phyloP scores from a whole-genome alignment of 768 basidiomycete species.

The Suillus luteus region DNA sequence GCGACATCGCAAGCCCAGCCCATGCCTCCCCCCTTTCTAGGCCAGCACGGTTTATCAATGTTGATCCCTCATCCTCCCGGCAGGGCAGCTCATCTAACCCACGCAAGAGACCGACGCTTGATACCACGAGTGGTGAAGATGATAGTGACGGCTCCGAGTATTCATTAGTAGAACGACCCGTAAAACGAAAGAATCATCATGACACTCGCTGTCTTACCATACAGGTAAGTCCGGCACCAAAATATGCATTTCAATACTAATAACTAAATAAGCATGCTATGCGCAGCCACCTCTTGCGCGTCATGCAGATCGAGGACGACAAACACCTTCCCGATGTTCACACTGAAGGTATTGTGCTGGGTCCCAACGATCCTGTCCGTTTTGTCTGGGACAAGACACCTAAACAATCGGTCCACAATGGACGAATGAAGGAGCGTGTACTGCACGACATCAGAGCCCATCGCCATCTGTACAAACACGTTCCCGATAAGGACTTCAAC shows the following conservation, averaged over 20 bases:
- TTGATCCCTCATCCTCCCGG: conserved; percentile 16
- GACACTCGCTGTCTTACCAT: conserved; percentile 68
- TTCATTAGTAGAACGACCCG: conserved; percentile 33
- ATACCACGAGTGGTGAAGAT: conserved; percentile 41
- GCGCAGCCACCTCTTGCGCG: conserved; percentile 60
- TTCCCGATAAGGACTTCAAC: conserved; percentile 64
- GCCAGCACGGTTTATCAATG: conserved; percentile 24
- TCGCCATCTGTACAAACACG: conserved; percentile 59
- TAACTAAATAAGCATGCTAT: conserved; percentile 58
- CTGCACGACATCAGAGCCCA: conserved; percentile 60
- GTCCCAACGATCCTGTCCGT: conserved; percentile 56
- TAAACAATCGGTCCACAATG: conserved; percentile 74
- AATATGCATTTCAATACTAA: not conserved
- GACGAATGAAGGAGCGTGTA: conserved; percentile 66
- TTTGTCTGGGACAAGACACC: conserved; percentile 82
- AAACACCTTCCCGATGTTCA: conserved; percentile 64
- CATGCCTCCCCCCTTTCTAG: conserved; percentile 22
- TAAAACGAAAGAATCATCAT: conserved; percentile 57
- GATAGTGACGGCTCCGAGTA: conserved; percentile 38
- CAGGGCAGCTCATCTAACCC: conserved; percentile 12
- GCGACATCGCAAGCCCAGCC: conserved; percentile 11
- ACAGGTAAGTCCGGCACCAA: conserved; percentile 45
- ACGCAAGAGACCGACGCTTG: conserved; percentile 35
- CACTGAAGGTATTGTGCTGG: conserved; percentile 50
- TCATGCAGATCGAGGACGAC: conserved; percentile 59